Evolutionary conservation across 371 early-diverging fungal genomes (phyloP).

Genomic region (Mucor racemosus): DNA sequence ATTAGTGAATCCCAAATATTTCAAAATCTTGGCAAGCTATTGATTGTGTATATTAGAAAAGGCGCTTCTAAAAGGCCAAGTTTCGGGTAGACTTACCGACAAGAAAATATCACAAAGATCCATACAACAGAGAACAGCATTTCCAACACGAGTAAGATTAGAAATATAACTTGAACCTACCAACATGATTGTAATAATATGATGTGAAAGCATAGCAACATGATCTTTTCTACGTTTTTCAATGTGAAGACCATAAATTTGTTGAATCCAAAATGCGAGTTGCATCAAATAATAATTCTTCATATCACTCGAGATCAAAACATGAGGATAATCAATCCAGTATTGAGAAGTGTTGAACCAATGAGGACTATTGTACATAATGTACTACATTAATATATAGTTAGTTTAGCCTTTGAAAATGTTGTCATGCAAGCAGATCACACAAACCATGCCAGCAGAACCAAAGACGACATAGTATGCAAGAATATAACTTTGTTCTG

Average conservation of each 20-base stretch:
- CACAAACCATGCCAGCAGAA: constrained; percentile 58
- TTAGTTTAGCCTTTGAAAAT: neutral
- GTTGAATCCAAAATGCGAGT: constrained; percentile 77
- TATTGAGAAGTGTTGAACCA: constrained; percentile 65
- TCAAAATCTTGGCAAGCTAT: constrained; percentile 69
- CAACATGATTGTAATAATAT: constrained; percentile 65
- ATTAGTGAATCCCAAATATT: constrained; percentile 63
- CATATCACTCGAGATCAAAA: constrained; percentile 44
- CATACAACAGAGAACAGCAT: constrained; percentile 74
- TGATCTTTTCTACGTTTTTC: constrained; percentile 80
- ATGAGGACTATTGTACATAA: constrained; percentile 58
- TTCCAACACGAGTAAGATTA: constrained; percentile 73
- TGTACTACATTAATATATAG: constrained; percentile 29
- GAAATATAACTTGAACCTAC: constrained; percentile 65
- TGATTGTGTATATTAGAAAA: neutral
- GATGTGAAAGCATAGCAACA: constrained; percentile 72
- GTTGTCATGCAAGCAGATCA: constrained; percentile 10
- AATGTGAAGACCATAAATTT: constrained; percentile 64
- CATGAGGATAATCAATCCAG: constrained; percentile 71
- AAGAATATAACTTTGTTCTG: constrained; percentile 60
- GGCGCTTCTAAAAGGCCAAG: neutral
- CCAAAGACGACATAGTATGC: constrained; percentile 57
- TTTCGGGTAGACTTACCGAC: constrained; percentile 41
- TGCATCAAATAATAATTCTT: constrained; percentile 79
- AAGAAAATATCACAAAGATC: constrained; percentile 81